Conservation (phyloP, 495 filamentous ascomycete species). For the Daldinia bambusicola region DNA sequence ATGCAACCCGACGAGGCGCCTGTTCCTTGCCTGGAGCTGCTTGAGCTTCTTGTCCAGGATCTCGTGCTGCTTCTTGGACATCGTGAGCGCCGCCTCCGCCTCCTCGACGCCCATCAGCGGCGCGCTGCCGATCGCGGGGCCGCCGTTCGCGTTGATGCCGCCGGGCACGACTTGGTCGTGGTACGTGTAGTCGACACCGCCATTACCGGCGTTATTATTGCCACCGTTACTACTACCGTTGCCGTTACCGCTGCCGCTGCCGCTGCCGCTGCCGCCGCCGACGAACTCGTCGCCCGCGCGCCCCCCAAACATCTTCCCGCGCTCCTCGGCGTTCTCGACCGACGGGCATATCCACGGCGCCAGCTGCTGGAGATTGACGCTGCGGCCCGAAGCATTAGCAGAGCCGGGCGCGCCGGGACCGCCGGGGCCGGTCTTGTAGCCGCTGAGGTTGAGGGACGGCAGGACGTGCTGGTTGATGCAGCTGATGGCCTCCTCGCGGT, state of each 20-base stretch:
- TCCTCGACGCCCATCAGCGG: conserved; percentile 67
- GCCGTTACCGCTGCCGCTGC: neutral
- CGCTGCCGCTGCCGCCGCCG: conserved; percentile 5
- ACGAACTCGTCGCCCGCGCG: conserved; percentile 40
- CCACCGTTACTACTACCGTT: neutral
- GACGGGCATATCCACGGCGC: conserved; percentile 59
- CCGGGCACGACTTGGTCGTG: conserved; percentile 23
- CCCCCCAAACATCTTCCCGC: conserved; percentile 40
- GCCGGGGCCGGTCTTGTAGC: conserved; percentile 49
- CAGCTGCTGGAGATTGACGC: conserved; percentile 50
- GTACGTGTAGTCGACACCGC: conserved; percentile 30
- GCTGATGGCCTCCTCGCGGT: conserved; percentile 69
- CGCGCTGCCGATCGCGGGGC: conserved; percentile 56
- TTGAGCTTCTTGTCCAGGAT: conserved; percentile 73
- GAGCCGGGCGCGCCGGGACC: conserved; percentile 49
- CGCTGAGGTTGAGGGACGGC: conserved; percentile 60
- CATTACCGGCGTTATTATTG: too few species aligned
- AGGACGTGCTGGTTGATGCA: conserved; percentile 75
- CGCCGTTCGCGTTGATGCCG: conserved; percentile 29
- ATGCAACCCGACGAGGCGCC: conserved; percentile 49
- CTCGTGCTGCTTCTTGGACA: conserved; percentile 74
- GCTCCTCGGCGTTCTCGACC: conserved; percentile 42
- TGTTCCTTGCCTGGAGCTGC: conserved; percentile 70
- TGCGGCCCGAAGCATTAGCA: conserved; percentile 45
- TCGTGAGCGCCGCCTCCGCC: conserved; percentile 65